A percentile compares a stretch with the other conserved stretches of the same genome.
phyloP scores from a whole-genome alignment of 2,329 filamentous ascomycete genomes.

The Trichophyton simii region DNA sequence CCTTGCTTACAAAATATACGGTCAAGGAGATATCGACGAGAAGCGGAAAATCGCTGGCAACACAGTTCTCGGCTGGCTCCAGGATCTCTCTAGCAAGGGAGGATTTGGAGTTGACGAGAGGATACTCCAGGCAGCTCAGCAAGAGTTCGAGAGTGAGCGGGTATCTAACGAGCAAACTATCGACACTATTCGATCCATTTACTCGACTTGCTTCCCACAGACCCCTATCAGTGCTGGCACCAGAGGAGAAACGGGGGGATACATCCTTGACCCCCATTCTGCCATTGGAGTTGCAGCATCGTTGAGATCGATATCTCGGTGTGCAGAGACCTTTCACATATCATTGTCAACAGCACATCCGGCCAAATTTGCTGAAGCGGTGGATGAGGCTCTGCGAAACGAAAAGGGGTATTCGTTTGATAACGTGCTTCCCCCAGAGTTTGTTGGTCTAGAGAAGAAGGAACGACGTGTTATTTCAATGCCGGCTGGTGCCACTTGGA shows the following conservation, averaged over 20 bases:
- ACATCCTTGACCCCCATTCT: conserved; percentile 86
- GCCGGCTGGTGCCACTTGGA: conserved; percentile 52
- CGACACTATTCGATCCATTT: conserved; percentile 49
- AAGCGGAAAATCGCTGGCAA: conserved; percentile 48
- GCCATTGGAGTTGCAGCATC: conserved; percentile 76
- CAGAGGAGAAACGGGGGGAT: conserved; percentile 42
- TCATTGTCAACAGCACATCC: conserved; percentile 88
- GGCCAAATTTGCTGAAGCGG: conserved; percentile 81
- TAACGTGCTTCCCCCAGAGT: conserved; percentile 68
- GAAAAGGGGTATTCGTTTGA: conserved; percentile 64
- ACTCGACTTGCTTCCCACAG: conserved; percentile 43
- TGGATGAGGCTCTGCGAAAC: conserved; percentile 62
- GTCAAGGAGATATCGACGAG: conserved; percentile 43
- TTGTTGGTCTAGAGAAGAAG: conserved; percentile 63
- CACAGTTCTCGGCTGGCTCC: conserved; percentile 66
- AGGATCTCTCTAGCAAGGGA: conserved; percentile 64
- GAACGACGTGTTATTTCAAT: conserved; percentile 61
- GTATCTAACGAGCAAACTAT: conserved; percentile 54
- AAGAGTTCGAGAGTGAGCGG: conserved; percentile 68
- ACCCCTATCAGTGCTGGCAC: conserved; percentile 24
- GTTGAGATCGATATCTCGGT: conserved; percentile 51
- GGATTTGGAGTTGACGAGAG: conserved; percentile 69
- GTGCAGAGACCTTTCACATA: conserved; percentile 52
- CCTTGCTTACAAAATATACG: conserved; percentile 61
- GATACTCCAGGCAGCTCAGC: conserved; percentile 57